Evolutionary conservation across 257 asterid species (phyloP).

Genomic region (Nicotiana sylvestris): DNA sequence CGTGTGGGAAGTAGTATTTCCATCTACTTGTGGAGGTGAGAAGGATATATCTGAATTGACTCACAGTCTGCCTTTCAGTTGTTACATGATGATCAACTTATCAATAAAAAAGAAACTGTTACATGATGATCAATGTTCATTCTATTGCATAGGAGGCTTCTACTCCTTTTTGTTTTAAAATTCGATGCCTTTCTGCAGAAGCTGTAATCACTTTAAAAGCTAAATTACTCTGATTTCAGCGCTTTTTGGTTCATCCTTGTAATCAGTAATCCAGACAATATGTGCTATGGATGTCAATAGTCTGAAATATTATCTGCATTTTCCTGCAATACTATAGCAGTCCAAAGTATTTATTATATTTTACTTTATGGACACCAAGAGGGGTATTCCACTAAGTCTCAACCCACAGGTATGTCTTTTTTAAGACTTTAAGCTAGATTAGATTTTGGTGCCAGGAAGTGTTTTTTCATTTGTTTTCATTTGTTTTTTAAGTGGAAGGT

Average conservation of each 20-base stretch:
- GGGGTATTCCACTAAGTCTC: neutral
- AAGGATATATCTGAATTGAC: constrained; percentile 7
- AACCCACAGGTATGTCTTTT: neutral
- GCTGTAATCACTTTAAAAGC: neutral
- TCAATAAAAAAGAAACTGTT: neutral
- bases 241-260: neutral
- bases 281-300: neutral
- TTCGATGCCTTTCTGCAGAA: neutral
- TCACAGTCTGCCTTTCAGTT: neutral
- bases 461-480: neutral
- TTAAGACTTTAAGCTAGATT: neutral
- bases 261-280: neutral
- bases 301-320: constrained; percentile 1
- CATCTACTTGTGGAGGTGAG: constrained; percentile 59
- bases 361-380: neutral
- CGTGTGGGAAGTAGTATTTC: constrained; percentile 66
- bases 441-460: neutral
- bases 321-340: neutral
- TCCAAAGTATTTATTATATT: neutral
- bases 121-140: neutral
- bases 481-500: neutral
- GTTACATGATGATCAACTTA: neutral
- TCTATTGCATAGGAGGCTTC: neutral
- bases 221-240: neutral
- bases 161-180: neutral